Evolutionary conservation across 306 rosid species (phyloP).

Genomic region (Cicer pinnatifidum): DNA sequence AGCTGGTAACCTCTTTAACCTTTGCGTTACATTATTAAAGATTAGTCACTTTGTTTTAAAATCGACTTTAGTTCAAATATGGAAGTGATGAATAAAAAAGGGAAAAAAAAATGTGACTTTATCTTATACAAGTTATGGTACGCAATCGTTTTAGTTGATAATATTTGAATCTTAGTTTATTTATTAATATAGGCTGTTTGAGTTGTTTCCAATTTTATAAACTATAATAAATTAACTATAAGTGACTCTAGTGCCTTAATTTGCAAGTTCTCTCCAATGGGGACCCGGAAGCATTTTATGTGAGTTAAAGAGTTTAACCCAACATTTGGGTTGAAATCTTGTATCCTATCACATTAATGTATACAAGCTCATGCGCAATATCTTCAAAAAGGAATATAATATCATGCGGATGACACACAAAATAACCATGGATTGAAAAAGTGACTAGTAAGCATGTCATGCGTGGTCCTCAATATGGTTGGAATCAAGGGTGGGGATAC

Average conservation of each 20-base stretch:
- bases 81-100: not conserved
- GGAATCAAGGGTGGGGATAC: no score
- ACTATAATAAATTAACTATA: no score
- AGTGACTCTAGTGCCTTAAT: not conserved
- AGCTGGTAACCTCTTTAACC: slow-evolving; percentile 32
- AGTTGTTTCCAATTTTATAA: not conserved
- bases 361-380: not conserved
- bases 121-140: not conserved
- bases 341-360: not conserved
- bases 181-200: not conserved
- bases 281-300: slow-evolving; percentile 3
- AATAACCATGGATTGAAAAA: not conserved
- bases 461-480: no score
- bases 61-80: slow-evolving; percentile 18
- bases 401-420: not conserved
- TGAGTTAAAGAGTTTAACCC: not conserved
- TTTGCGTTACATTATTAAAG: slow-evolving; percentile 19
- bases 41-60: slow-evolving; percentile 28
- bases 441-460: not conserved
- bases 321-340: not conserved
- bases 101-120: not conserved
- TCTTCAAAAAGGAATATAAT: not conserved
- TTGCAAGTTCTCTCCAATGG: not conserved
- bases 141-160: slow-evolving; percentile 11
- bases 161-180: slow-evolving; percentile 25